These are phyloP conservation scores for Sonneratia alba DNA, from an alignment of 345 rosid species.

Conservation along the genomic window DNA sequence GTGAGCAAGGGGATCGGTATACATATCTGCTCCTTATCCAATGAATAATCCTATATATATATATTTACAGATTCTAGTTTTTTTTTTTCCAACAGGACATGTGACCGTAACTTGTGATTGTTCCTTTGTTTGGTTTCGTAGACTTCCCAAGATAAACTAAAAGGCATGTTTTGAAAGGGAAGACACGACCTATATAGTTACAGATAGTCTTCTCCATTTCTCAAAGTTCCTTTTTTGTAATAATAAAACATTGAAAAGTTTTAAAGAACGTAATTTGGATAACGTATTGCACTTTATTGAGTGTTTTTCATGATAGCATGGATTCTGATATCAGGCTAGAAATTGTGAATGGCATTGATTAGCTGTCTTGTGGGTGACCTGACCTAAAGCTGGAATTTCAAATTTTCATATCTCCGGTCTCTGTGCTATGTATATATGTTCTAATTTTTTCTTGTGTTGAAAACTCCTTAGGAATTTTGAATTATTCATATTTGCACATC, in stretches of 20 bases:
- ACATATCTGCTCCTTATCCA: neutral
- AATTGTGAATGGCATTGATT: too few species aligned
- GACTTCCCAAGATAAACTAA: neutral
- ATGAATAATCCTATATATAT: neutral
- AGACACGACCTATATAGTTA: neutral
- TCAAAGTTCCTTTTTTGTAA: neutral
- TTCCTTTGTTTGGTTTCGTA: neutral
- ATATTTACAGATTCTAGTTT: neutral
- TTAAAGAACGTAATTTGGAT: too few species aligned
- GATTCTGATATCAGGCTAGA: neutral
- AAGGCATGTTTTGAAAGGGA: neutral
- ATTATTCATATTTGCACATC: neutral
- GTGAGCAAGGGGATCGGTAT: conserved; percentile 32
- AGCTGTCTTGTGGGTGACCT: too few species aligned
- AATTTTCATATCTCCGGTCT: too few species aligned
- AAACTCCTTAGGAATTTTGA: neutral
- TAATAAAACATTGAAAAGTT: neutral
- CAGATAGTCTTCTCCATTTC: neutral
- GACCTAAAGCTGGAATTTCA: too few species aligned
- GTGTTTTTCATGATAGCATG: neutral
- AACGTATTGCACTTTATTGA: neutral
- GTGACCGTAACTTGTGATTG: neutral
- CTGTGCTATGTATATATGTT: too few species aligned
- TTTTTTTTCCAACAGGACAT: neutral
- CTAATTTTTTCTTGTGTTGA: neutral